phyloP scores from a whole-genome alignment of 345 rosid genomes.

The Rhizophora apiculata region DNA sequence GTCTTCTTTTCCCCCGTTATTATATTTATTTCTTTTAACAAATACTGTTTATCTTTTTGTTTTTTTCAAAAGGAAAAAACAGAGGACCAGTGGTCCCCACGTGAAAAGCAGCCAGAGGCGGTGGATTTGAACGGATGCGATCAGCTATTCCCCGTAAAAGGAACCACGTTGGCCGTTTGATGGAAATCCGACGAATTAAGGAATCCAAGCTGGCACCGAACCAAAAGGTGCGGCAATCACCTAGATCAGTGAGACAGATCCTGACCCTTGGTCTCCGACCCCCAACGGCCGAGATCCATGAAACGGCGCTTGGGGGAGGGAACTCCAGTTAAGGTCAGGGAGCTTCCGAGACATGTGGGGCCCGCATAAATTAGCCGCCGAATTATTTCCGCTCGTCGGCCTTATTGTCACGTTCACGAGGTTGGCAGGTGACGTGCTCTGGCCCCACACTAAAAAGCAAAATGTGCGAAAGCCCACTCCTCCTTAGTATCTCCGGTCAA shows the following conservation, averaged over 20 bases:
- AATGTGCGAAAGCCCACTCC: constrained; percentile 6
- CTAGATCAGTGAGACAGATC: constrained; percentile 34
- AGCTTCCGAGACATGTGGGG: constrained; percentile 65
- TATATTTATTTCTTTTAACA: not conserved
- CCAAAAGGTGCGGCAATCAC: constrained; percentile 23
- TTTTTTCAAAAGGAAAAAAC: not conserved
- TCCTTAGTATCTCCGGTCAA: constrained; percentile 22
- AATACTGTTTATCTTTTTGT: not conserved
- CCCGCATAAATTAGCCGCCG: constrained; percentile 52
- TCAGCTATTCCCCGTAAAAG: constrained; percentile 14
- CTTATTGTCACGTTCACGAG: constrained; percentile 47
- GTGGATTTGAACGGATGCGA: constrained; percentile 30
- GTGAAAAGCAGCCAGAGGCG: not conserved
- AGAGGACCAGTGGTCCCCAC: constrained; percentile 33
- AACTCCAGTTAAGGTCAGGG: constrained; percentile 66
- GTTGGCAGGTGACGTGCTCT: constrained; percentile 45
- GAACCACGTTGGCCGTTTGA: constrained; percentile 36
- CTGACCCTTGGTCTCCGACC: constrained; percentile 21
- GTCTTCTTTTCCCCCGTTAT: constrained; percentile 21
- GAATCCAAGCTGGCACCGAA: constrained; percentile 68
- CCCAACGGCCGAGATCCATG: constrained; percentile 32
- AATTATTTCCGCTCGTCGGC: constrained; percentile 49
- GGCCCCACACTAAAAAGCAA: constrained; percentile 23
- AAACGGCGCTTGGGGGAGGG: constrained; percentile 13
- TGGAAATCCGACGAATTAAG: constrained; percentile 22